Base-by-base conservation (phyloP, 164 flowering plant genomes). In the Vitis rotundifolia region DNA sequence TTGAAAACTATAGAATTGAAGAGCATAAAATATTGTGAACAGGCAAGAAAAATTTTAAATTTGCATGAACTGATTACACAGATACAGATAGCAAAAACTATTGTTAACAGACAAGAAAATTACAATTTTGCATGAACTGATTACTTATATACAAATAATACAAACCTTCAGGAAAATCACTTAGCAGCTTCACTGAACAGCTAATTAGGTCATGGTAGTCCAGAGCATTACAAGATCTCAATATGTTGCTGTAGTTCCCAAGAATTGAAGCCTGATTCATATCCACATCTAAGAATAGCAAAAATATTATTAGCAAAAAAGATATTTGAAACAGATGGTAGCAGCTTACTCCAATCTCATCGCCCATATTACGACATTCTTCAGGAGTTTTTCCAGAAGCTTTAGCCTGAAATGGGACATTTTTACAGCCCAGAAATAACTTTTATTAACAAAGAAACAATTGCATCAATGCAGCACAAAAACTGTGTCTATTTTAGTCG, bases 141-240 rank as follows among this genome's bases (percentile, higher is more conserved):
- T n/a, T 49, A 65, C 31, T 16, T 19, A 66, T 56, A 60, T 63
- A 54, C 49, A 50, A 58, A 53, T 28, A 10, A 75, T 68, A 64
- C 58, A 52, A 65, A 94, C 98, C 98, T 91, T 81, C 89, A 58
- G 97, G 91, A 80, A 82, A 91, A 52, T 88, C 88, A 61, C 77
- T 82, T 6, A 94, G 89, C 77, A 92, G 82, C 85, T 79, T 88
- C 76, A 87, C 89, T 4, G 97, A 91, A 66, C 83, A 88, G 79
- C 83, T 89, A 75, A 94, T 92, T 66, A 94, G 76, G 80, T 94
- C 98, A 78, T 94, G 97, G 82, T 94, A 94, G 82, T 94, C 98
- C 73, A 94, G 71, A 55, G 98, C 98, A 84, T 94, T 88, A 73
- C 98, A 94, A 68, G 98, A 84, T 72, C 63, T 82, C 68, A 94